Conservation (phyloP, 1,284 basidiomycete species). For the Ustanciosporium gigantosporum region DNA sequence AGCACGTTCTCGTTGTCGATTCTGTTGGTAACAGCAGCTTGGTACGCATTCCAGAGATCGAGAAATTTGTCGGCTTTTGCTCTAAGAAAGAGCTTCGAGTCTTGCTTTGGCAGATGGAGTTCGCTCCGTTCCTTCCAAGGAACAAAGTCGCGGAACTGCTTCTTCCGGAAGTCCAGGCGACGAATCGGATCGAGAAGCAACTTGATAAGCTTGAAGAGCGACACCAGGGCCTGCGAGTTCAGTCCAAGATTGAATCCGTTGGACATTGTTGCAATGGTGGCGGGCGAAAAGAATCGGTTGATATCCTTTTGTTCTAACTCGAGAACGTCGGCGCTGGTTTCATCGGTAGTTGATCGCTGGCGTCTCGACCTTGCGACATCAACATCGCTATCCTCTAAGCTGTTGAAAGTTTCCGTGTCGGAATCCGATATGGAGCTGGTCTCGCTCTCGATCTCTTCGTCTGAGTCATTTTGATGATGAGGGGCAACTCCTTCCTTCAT, state of each 20-base stretch:
- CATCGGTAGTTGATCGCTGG: too few species aligned
- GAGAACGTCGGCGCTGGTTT: neutral
- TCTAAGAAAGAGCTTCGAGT: conserved; percentile 5
- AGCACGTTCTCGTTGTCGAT: neutral
- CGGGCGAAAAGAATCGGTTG: neutral
- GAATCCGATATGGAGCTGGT: too few species aligned
- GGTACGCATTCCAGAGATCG: conserved; percentile 6
- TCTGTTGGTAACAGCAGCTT: neutral
- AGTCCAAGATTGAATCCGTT: neutral
- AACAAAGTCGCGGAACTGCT: conserved; percentile 10
- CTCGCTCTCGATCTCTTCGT: too few species aligned
- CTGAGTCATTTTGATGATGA: too few species aligned
- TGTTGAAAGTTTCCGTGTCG: too few species aligned
- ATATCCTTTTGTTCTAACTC: neutral
- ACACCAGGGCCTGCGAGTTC: neutral
- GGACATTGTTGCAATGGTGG: neutral
- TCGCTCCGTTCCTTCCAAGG: neutral
- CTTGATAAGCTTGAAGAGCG: neutral
- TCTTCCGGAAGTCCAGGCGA: conserved; percentile 7
- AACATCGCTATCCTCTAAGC: too few species aligned
- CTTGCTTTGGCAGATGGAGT: neutral
- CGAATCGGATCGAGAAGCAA: conserved; percentile 1
- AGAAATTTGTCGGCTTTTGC: conserved; percentile 2
- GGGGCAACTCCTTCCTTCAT: too few species aligned
- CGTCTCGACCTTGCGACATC: too few species aligned